Evolutionary conservation across 1,139 yeast genomes (phyloP).

Genomic region (Suhomyces ambrosiae): DNA sequence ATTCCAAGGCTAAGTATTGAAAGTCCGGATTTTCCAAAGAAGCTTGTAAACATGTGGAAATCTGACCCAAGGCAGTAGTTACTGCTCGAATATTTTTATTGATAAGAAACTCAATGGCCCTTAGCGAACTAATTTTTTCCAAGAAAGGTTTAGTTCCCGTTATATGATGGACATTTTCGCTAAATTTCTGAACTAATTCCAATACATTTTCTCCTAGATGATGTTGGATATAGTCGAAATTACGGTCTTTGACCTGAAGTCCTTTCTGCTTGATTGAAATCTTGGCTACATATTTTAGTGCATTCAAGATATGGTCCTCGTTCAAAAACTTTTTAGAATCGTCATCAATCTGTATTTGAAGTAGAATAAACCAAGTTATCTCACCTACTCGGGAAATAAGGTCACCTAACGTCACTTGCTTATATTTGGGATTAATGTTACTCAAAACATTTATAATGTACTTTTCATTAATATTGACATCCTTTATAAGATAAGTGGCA

Average conservation of each 20-base stretch:
- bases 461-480: slow-evolving; percentile 44
- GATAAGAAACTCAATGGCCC: slow-evolving; percentile 72
- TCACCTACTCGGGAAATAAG: slow-evolving; percentile 49
- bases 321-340: slow-evolving; percentile 30
- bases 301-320: slow-evolving; percentile 36
- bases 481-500: slow-evolving; percentile 44
- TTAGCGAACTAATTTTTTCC: slow-evolving; percentile 71
- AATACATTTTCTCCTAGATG: slow-evolving; percentile 61
- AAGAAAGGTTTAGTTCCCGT: slow-evolving; percentile 70
- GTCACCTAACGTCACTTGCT: slow-evolving; percentile 38
- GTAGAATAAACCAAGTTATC: slow-evolving; percentile 43
- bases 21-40: slow-evolving; percentile 67
- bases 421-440: slow-evolving; percentile 53
- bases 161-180: slow-evolving; percentile 75
- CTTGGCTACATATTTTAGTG: slow-evolving; percentile 44
- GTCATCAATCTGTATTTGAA: slow-evolving; percentile 39
- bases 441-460: slow-evolving; percentile 57
- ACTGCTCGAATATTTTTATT: slow-evolving; percentile 62
- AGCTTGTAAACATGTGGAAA: slow-evolving; percentile 83
- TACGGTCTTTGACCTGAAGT: slow-evolving; percentile 10
- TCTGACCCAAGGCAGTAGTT: slow-evolving; percentile 82
- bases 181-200: slow-evolving; percentile 77
- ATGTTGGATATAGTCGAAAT: slow-evolving; percentile 22
- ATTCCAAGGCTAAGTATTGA: slow-evolving; percentile 61
- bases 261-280: slow-evolving; percentile 25